A percentile compares a stretch with the other conserved stretches of the same genome.
phyloP scores from a whole-genome alignment of 148 eudicot species.

The Chenopodium suecicum region DNA sequence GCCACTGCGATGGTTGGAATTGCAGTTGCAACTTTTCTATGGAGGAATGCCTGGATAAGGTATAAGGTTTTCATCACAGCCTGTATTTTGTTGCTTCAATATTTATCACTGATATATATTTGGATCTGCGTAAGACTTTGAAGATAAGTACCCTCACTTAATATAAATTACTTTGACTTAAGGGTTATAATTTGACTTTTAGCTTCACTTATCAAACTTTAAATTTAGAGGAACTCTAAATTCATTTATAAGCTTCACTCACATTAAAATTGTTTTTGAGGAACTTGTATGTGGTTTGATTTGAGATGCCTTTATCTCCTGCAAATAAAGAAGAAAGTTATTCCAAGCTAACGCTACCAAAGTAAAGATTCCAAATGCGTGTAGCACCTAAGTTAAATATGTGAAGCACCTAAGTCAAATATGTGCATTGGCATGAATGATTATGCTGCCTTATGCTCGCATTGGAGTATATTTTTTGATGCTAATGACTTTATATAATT shows the following conservation, averaged over 20 bases:
- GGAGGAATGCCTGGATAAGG: slow-evolving; percentile 48
- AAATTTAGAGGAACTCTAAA: neutral
- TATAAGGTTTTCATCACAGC: slow-evolving; percentile 5
- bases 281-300: neutral
- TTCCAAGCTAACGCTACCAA: no score
- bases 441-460: neutral
- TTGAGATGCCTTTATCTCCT: neutral
- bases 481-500: no score
- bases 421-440: no score
- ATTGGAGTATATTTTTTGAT: neutral
- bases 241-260: neutral
- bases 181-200: neutral
- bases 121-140: neutral
- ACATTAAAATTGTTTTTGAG: neutral
- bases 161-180: no score
- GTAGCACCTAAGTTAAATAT: no score
- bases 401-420: no score
- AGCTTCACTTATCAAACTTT: neutral
- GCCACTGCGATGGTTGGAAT: slow-evolving; percentile 46
- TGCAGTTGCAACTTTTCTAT: slow-evolving; percentile 47
- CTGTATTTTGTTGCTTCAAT: neutral
- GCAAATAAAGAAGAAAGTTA: neutral
- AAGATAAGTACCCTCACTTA: no score
- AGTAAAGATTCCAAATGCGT: no score
- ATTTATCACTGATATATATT: neutral